Evolutionary conservation across 805 yeast species (phyloP), one percentile per base, ranked within the genome.

Genomic region (Zygosaccharomyces pseudorouxii): DNA sequence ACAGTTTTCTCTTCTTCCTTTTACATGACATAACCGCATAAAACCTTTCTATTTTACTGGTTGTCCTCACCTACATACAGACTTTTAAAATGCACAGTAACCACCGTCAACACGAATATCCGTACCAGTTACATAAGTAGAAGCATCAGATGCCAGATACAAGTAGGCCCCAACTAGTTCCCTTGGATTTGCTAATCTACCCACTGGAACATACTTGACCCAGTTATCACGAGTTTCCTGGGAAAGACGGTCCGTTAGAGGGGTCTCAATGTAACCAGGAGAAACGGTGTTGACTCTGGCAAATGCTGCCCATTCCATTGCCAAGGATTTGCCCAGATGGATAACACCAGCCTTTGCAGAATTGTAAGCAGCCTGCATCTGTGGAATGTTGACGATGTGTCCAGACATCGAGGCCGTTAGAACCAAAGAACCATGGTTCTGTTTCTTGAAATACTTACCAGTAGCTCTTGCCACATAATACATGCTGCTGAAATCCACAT

Each of bases 361-460:
- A 62, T 88, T 88, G 73, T 88, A 88, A 35, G 85, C 81, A 11
- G 95, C 85, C 71, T 89, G 96, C 63, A 80, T 73, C 67, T 89
- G 93, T 20, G 97, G 97, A 53, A 81, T 79, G 68, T 89, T 89
- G 59, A 81, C 93, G 59, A 89, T 82, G 70, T 83, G 89, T 12
- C 87, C 96, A 23, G 93, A 84, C 86, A 89, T 89, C 35, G 95
- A 86, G 4, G 95, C 89, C 4, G 97, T 89, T 68, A 86, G 76
- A 57, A 89, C 80, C 57, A 89, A 73, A 1, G 95, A 84, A 28
- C 97, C 96, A 50, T 68, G 69, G 14, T 86, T 85, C 62, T 86
- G 89, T 59, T 77, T 71, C 65, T 79, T 79, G 76, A 89, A 89
- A 49, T 82, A 74, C 55, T 71, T 72, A 44, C 96, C 97, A 35